These are phyloP conservation scores for Rutidosis leptorrhynchoides DNA, from an alignment of 129 eudicot species.

Conservation along the genomic window DNA sequence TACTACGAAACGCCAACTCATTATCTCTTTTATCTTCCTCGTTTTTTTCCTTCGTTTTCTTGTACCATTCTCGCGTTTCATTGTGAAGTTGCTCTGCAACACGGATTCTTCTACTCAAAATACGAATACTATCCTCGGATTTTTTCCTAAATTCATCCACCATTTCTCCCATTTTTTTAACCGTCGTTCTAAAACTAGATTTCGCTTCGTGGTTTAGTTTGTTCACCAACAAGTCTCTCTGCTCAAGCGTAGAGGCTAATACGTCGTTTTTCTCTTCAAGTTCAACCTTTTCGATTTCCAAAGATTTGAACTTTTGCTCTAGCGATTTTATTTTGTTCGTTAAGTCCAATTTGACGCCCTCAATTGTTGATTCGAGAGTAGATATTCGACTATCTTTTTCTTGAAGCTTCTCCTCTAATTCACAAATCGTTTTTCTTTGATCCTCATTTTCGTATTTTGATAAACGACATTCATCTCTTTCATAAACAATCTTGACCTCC, in stretches of 20 bases:
- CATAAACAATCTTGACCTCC: constrained; percentile 29
- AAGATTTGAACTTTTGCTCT: constrained; percentile 26
- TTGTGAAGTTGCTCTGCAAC: constrained; percentile 80
- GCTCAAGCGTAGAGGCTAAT: constrained; percentile 28
- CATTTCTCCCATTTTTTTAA: constrained; percentile 66
- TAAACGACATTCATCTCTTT: constrained; percentile 27
- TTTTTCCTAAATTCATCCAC: constrained; percentile 60
- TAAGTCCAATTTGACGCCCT: constrained; percentile 42
- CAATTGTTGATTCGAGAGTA: constrained; percentile 27
- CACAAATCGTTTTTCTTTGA: constrained; percentile 27
- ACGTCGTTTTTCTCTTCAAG: constrained; percentile 38
- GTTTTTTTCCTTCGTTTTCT: constrained; percentile 39
- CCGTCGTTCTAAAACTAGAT: constrained; percentile 36
- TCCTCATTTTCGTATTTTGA: constrained; percentile 33
- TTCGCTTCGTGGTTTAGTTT: constrained; percentile 36
- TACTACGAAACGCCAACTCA: constrained; percentile 28
- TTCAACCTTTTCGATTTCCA: constrained; percentile 35
- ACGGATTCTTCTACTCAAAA: constrained; percentile 64
- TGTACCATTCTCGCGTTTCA: constrained; percentile 61
- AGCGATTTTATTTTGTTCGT: constrained; percentile 33
- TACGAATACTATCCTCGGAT: constrained; percentile 57
- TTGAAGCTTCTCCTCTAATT: constrained; percentile 26
- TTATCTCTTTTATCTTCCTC: constrained; percentile 46
- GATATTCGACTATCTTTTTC: constrained; percentile 33
- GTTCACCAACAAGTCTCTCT: constrained; percentile 31